These are phyloP conservation scores for Scytalidium sp. DNA, from an alignment of 2,329 filamentous ascomycete genomes.

Conservation along the genomic window DNA sequence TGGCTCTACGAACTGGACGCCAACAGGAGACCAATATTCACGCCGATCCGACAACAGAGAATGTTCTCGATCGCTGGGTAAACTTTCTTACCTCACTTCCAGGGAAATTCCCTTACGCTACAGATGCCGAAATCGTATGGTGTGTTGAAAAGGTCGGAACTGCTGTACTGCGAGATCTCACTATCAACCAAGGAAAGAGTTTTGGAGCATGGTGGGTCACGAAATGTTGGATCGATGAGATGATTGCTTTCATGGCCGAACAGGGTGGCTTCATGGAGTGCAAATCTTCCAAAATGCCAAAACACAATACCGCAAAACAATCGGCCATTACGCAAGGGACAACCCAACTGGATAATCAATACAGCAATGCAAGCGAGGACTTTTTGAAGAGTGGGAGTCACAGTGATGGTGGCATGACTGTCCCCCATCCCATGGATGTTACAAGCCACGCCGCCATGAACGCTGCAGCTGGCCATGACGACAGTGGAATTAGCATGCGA, in stretches of 20 bases:
- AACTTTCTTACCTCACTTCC: slow-evolving; percentile 68
- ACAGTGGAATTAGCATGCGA: slow-evolving; percentile 72
- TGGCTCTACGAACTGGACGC: slow-evolving; percentile 43
- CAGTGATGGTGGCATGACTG: slow-evolving; percentile 15
- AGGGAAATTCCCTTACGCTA: slow-evolving; percentile 69
- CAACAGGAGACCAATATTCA: slow-evolving; percentile 37
- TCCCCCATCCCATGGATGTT: slow-evolving; percentile 27
- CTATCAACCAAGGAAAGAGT: slow-evolving; percentile 72
- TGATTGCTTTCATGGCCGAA: slow-evolving; percentile 85
- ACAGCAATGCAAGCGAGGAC: slow-evolving; percentile 28
- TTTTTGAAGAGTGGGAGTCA: slow-evolving; percentile 21
- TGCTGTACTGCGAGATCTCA: slow-evolving; percentile 77
- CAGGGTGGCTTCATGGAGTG: slow-evolving; percentile 82
- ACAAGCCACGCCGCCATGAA: slow-evolving; percentile 44
- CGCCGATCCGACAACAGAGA: slow-evolving; percentile 47
- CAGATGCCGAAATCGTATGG: slow-evolving; percentile 69
- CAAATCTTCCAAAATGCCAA: slow-evolving; percentile 37
- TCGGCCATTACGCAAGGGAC: slow-evolving; percentile 14
- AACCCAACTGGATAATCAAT: slow-evolving; percentile 23
- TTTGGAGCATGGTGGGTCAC: slow-evolving; percentile 95
- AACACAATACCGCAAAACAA: slow-evolving; percentile 17
- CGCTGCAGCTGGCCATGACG: slow-evolving; percentile 55
- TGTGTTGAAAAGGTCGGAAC: slow-evolving; percentile 75
- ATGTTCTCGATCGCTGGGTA: slow-evolving; percentile 77
- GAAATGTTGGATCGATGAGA: slow-evolving; percentile 94